phyloP scores from a whole-genome alignment of 192 early-diverging fungal genomes.

The Umbelopsis ramanniana region DNA sequence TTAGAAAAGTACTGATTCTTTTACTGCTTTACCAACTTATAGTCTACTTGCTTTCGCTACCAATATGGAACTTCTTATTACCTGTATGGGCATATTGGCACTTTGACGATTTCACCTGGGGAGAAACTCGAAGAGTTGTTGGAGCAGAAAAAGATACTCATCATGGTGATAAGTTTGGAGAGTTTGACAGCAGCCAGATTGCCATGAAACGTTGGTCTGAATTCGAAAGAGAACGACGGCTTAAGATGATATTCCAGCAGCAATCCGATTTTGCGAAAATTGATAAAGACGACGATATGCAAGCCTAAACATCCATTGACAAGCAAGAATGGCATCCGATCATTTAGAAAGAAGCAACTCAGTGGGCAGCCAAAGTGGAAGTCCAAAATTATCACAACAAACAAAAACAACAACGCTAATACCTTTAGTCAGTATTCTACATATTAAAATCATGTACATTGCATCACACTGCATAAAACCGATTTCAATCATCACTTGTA shows the following conservation, averaged over 20 bases:
- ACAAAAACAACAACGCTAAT: no score
- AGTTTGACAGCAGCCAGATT: slow-evolving; percentile 77
- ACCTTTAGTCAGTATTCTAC: no score
- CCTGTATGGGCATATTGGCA: slow-evolving; percentile 86
- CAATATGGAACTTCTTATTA: slow-evolving; percentile 81
- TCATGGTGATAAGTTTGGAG: slow-evolving; percentile 71
- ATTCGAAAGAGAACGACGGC: slow-evolving; percentile 41
- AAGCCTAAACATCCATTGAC: background rate
- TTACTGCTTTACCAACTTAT: slow-evolving; percentile 11
- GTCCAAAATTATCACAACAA: no score
- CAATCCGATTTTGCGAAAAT: background rate
- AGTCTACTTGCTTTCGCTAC: slow-evolving; percentile 57
- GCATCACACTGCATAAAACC: no score
- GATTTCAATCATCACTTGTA: no score
- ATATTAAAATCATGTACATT: no score
- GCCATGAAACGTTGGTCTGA: slow-evolving; percentile 79
- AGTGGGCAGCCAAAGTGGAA: no score
- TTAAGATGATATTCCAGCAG: background rate
- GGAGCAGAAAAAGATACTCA: slow-evolving; percentile 58
- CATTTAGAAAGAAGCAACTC: no score
- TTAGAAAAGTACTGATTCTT: no score
- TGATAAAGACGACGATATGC: background rate
- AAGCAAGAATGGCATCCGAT: no score
- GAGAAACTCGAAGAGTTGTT: slow-evolving; percentile 73
- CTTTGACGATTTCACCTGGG: slow-evolving; percentile 90